These are phyloP conservation scores for Phytophthora europaea DNA, from an alignment of 352 stramenopile species.

Conservation along the genomic window DNA sequence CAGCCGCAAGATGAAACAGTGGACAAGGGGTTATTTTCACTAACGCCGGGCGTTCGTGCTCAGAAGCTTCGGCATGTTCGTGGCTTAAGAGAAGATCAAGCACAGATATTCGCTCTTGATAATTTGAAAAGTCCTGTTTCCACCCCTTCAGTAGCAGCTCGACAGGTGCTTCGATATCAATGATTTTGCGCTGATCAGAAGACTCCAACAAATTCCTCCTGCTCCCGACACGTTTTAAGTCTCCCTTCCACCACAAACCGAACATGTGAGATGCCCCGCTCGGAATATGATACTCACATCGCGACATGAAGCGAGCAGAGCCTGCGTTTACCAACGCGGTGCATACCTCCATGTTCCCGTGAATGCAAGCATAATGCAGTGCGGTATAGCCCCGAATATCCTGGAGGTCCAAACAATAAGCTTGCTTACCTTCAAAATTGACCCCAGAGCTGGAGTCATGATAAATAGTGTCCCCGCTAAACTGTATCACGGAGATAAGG, in stretches of 20 bases:
- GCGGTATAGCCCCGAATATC: slow-evolving; percentile 65
- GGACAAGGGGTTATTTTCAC: slow-evolving; percentile 38
- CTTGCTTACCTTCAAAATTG: not conserved
- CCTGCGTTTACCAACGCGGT: slow-evolving; percentile 42
- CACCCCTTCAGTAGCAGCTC: slow-evolving; percentile 35
- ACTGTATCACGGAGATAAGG: slow-evolving; percentile 43
- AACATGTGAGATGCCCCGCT: slow-evolving; percentile 31
- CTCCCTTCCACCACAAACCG: slow-evolving; percentile 47
- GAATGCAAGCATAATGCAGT: slow-evolving; percentile 65
- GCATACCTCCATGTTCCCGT: slow-evolving; percentile 41
- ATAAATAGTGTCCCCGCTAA: slow-evolving; percentile 5
- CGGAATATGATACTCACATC: slow-evolving; percentile 36
- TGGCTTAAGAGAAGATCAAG: slow-evolving; percentile 29
- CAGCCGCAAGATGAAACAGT: slow-evolving; percentile 62
- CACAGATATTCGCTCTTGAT: slow-evolving; percentile 27
- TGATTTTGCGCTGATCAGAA: slow-evolving; percentile 8
- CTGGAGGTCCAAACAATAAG: slow-evolving; percentile 44
- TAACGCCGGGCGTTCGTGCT: not conserved
- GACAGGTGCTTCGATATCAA: slow-evolving; percentile 28
- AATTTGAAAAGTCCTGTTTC: slow-evolving; percentile 23
- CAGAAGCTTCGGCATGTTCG: not conserved
- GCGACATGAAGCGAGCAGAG: slow-evolving; percentile 42
- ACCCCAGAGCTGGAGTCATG: not conserved
- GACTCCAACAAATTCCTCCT: slow-evolving; percentile 4
- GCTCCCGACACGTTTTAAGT: slow-evolving; percentile 14